phyloP scores from a whole-genome alignment of 2,329 filamentous ascomycete species.

The Aspergillus cejpii region DNA sequence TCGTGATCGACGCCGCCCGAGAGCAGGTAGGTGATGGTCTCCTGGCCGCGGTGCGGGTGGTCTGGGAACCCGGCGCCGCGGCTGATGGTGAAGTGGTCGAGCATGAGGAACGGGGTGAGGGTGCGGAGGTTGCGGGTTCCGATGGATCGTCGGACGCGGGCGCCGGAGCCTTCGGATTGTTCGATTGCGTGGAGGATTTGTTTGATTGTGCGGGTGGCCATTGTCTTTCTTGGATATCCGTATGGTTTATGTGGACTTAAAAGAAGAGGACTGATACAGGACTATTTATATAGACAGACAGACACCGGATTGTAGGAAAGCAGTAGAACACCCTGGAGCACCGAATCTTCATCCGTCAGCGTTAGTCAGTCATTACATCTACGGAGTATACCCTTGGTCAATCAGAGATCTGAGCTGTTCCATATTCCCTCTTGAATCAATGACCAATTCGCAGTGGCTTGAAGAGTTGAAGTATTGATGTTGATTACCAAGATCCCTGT shows the following conservation, averaged over 20 bases:
- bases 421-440: background rate
- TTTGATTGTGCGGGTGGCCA: conserved; percentile 67
- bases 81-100: conserved; percentile 80
- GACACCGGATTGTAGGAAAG: conserved; percentile 13
- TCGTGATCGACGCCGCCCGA: conserved; percentile 81
- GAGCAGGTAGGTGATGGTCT: conserved; percentile 87
- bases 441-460: background rate
- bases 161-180: conserved; percentile 81
- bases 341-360: conserved; percentile 13
- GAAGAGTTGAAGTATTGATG: background rate
- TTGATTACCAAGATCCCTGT: conserved; percentile 23
- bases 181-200: conserved; percentile 79
- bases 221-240: conserved; percentile 45
- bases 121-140: conserved; percentile 76
- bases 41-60: conserved; percentile 75
- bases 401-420: background rate
- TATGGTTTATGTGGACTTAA: no score
- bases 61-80: conserved; percentile 85
- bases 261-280: conserved; percentile 18
- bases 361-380: conserved; percentile 26
- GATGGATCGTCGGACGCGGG: conserved; percentile 77
- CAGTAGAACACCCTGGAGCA: conserved; percentile 19
- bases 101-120: conserved; percentile 91
- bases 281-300: conserved; percentile 27
- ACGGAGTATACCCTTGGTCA: background rate